phyloP scores from a whole-genome alignment of 257 asterid genomes.

The Cinchona pubescens region DNA sequence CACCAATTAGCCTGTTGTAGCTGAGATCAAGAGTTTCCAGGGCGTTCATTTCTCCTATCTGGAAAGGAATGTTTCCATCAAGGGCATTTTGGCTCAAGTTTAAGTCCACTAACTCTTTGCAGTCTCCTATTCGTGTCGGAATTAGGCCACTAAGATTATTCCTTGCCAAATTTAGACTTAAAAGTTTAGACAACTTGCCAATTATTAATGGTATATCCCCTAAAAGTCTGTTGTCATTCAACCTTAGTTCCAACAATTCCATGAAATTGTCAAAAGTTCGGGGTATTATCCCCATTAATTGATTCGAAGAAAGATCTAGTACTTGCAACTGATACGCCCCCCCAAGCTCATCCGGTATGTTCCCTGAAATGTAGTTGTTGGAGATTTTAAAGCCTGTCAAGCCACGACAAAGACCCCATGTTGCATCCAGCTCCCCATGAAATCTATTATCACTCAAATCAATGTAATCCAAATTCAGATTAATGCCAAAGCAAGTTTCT shows the following conservation, averaged over 20 bases:
- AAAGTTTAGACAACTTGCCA: conserved; percentile 18
- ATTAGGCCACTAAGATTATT: conserved; percentile 33
- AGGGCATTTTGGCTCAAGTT: no score
- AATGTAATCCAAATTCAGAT: conserved; percentile 27
- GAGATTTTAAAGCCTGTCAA: conserved; percentile 30
- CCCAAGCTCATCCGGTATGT: conserved; percentile 28
- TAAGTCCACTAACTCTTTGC: conserved; percentile 23
- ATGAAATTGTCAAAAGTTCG: conserved; percentile 24
- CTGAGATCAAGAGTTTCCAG: no score
- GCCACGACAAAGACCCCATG: conserved; percentile 27
- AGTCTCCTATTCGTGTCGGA: conserved; percentile 32
- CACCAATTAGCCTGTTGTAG: conserved; percentile 29
- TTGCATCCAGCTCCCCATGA: conserved; percentile 33
- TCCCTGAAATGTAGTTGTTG: conserved; percentile 29
- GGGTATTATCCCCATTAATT: conserved; percentile 34
- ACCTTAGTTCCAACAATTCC: conserved; percentile 18
- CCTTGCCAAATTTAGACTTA: conserved; percentile 19
- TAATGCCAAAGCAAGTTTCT: conserved; percentile 31
- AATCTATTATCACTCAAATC: no score
- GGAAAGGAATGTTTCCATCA: conserved; percentile 27
- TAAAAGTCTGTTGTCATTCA: conserved; percentile 29
- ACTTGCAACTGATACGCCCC: conserved; percentile 16
- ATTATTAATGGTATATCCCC: conserved; percentile 29
- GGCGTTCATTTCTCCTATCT: conserved; percentile 23
- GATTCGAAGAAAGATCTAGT: no score